phyloP scores from a whole-genome alignment of 441 rosid genomes.

The Capsella rubella region DNA sequence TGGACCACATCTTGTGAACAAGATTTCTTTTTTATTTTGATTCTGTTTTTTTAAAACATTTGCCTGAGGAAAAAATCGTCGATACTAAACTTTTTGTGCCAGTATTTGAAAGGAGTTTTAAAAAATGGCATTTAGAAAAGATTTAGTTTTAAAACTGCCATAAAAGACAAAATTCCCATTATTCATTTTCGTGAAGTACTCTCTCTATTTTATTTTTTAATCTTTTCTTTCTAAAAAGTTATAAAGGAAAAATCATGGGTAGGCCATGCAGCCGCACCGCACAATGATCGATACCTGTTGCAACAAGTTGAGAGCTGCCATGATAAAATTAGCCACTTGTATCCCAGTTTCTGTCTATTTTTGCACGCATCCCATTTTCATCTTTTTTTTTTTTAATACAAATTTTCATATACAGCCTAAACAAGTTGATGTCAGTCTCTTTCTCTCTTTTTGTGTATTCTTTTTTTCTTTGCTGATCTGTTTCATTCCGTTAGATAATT shows the following conservation, averaged over 20 bases:
- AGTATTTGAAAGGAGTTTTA: too few species aligned
- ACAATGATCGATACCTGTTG: slow-evolving; percentile 9
- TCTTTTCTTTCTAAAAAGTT: neutral
- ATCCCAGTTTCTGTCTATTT: neutral
- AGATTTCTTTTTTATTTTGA: too few species aligned
- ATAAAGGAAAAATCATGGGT: neutral
- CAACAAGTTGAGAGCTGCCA: slow-evolving; percentile 33
- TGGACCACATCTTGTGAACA: too few species aligned
- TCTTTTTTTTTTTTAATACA: neutral
- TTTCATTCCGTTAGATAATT: neutral
- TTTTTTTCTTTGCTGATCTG: neutral
- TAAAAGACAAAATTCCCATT: too few species aligned
- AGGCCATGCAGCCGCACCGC: slow-evolving; percentile 23
- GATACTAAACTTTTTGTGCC: too few species aligned
- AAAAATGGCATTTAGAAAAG: too few species aligned
- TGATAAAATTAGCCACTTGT: slow-evolving; percentile 27
- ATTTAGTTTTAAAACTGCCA: too few species aligned
- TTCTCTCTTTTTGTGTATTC: too few species aligned
- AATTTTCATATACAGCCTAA: neutral
- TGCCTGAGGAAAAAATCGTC: too few species aligned
- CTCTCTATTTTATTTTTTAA: neutral
- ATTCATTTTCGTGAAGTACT: slow-evolving; percentile 22
- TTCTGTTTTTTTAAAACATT: too few species aligned
- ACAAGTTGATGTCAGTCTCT: slow-evolving; percentile 24
- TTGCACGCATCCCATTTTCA: neutral